Conservation (phyloP, 305 asterid species). For the Fraxinus dipetala region DNA sequence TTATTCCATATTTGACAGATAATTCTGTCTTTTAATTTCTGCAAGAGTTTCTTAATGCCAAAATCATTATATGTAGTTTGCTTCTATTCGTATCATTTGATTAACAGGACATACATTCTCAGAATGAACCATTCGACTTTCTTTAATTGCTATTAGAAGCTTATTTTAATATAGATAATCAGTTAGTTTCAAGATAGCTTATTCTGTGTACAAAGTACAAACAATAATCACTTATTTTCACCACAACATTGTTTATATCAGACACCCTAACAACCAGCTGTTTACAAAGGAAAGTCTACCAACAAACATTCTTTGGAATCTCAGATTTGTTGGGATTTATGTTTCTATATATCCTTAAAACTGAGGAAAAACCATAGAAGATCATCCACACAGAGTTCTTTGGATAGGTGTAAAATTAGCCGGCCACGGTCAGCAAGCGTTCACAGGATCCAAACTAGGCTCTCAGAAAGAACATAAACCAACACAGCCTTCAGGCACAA, state of each 20-base stretch:
- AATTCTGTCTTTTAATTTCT: neutral
- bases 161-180: too few relatives aligned
- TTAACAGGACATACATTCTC: neutral
- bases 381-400: neutral
- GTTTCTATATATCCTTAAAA: neutral
- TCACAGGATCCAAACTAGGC: neutral
- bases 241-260: neutral
- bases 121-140: too few relatives aligned
- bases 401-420: neutral
- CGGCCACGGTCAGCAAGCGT: neutral
- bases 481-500: neutral
- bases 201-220: neutral
- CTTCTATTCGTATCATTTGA: neutral
- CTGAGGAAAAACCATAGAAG: neutral
- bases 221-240: neutral
- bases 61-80: neutral
- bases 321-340: neutral
- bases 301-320: constrained; percentile 21
- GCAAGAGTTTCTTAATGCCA: neutral
- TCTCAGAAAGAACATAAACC: neutral
- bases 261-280: constrained; percentile 4
- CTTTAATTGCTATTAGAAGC: too few relatives aligned
- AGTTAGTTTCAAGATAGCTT: neutral
- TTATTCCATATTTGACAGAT: neutral
- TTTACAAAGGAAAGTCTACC: constrained; percentile 11